Percentiles rank a stretch among this genome's conserved stretches.
These are phyloP conservation scores for Hymenoscyphus fructigenus DNA, from an alignment of 2,329 filamentous ascomycete genomes.

Conservation along the genomic window DNA sequence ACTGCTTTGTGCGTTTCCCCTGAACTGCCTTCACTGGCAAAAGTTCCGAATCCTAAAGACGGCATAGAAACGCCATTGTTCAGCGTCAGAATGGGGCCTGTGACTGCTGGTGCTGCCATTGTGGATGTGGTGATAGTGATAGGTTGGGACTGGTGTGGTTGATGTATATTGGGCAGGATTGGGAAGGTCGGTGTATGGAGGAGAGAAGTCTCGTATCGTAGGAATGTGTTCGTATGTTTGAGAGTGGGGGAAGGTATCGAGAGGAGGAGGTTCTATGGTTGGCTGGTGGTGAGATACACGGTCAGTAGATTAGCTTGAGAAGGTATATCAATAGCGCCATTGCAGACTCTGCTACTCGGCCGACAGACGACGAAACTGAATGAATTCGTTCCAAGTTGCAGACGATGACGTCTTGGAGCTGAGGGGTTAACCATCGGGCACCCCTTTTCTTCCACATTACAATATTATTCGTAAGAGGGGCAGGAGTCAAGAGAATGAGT, in stretches of 20 bases:
- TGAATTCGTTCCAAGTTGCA: neutral
- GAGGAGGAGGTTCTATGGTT: neutral
- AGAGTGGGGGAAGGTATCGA: slow-evolving; percentile 2
- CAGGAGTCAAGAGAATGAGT: neutral
- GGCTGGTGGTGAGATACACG: neutral
- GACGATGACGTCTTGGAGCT: slow-evolving; percentile 1
- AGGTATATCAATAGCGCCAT: slow-evolving; percentile 2
- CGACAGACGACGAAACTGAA: neutral
- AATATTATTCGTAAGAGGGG: neutral
- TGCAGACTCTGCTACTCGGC: neutral
- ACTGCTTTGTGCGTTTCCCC: slow-evolving; percentile 49
- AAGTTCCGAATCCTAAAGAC: slow-evolving; percentile 47
- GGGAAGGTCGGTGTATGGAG: neutral
- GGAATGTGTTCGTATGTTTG: neutral
- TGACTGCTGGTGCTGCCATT: slow-evolving; percentile 33
- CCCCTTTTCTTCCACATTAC: neutral
- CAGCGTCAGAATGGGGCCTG: slow-evolving; percentile 35
- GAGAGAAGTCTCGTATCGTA: neutral
- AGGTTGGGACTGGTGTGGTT: neutral
- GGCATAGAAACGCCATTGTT: slow-evolving; percentile 41
- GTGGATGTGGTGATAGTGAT: neutral
- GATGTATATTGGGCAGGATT: neutral
- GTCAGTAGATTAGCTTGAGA: neutral
- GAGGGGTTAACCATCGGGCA: neutral
- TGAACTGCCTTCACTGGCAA: slow-evolving; percentile 35